phyloP scores from a whole-genome alignment of 73 alveolate species.

The Stentor coeruleus region DNA sequence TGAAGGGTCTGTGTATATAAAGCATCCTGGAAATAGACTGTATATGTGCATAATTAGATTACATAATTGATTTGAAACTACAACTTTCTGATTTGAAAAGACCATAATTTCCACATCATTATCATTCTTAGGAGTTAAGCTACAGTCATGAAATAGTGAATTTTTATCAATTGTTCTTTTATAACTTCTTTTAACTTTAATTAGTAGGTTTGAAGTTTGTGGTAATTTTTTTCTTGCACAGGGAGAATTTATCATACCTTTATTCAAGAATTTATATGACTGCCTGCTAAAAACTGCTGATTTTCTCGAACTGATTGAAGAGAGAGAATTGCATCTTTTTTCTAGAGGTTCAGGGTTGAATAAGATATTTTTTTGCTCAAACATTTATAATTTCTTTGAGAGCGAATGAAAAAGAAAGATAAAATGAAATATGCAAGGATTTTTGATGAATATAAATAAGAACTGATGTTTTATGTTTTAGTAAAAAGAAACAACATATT shows the following conservation, averaged over 20 bases:
- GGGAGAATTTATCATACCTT: constrained; percentile 67
- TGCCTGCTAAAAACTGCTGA: too few relatives aligned
- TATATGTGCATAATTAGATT: constrained; percentile 74
- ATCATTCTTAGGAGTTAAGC: constrained; percentile 62
- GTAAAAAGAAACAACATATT: too few relatives aligned
- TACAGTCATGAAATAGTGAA: constrained; percentile 64
- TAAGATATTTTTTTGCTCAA: constrained; percentile 54
- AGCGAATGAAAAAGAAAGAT: too few relatives aligned
- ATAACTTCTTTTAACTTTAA: constrained; percentile 68
- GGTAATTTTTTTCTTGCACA: constrained; percentile 70
- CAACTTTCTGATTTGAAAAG: constrained; percentile 51
- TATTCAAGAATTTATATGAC: constrained; percentile 80
- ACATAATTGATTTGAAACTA: constrained; percentile 62
- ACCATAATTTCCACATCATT: constrained; percentile 43
- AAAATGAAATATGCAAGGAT: too few relatives aligned
- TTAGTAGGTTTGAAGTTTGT: constrained; percentile 58
- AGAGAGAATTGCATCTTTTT: not conserved
- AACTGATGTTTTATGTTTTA: too few relatives aligned
- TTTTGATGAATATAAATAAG: too few relatives aligned
- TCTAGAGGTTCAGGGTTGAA: constrained; percentile 27
- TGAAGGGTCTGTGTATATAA: constrained; percentile 81
- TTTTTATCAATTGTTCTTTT: constrained; percentile 57
- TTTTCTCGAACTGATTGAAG: constrained; percentile 62
- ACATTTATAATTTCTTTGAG: constrained; percentile 60
- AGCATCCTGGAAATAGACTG: constrained; percentile 83